These are phyloP conservation scores for Piromyces finnis DNA, from an alignment of 192 early-diverging fungal genomes.

Conservation along the genomic window DNA sequence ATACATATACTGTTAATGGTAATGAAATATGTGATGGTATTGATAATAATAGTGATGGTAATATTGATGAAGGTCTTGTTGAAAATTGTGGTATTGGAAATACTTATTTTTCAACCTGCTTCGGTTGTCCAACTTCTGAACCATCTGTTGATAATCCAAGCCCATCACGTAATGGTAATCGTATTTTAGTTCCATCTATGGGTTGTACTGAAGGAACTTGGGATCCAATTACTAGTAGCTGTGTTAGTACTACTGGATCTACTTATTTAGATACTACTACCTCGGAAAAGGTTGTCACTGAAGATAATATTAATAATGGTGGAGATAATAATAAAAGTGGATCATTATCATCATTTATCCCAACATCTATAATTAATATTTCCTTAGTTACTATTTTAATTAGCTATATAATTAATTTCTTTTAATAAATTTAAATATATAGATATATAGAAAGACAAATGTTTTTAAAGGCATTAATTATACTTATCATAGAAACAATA, in stretches of 20 bases:
- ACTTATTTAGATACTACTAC: not conserved
- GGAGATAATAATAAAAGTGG: not conserved
- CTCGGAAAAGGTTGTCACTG: not conserved
- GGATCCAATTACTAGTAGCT: not conserved
- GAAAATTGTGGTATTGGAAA: conserved; percentile 25
- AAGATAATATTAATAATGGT: not conserved
- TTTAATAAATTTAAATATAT: not conserved
- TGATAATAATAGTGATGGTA: conserved; percentile 15
- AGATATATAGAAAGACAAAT: too few relatives aligned
- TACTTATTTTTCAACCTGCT: conserved; percentile 30
- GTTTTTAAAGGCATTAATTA: too few relatives aligned
- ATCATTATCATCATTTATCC: not conserved
- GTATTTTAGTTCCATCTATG: not conserved
- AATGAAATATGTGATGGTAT: conserved; percentile 56
- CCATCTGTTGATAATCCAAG: conserved; percentile 19
- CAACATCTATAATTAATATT: not conserved
- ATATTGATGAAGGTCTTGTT: conserved; percentile 10
- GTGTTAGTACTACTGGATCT: not conserved
- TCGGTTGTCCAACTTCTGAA: conserved; percentile 20
- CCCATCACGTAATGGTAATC: conserved; percentile 7
- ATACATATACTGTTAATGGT: conserved; percentile 27
- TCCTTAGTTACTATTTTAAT: not conserved
- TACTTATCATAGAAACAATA: too few relatives aligned
- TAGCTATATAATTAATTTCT: not conserved
- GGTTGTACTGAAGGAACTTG: not conserved